These are phyloP conservation scores for Parastagonospora avenae DNA, from an alignment of 2,329 filamentous ascomycete genomes.

Conservation along the genomic window DNA sequence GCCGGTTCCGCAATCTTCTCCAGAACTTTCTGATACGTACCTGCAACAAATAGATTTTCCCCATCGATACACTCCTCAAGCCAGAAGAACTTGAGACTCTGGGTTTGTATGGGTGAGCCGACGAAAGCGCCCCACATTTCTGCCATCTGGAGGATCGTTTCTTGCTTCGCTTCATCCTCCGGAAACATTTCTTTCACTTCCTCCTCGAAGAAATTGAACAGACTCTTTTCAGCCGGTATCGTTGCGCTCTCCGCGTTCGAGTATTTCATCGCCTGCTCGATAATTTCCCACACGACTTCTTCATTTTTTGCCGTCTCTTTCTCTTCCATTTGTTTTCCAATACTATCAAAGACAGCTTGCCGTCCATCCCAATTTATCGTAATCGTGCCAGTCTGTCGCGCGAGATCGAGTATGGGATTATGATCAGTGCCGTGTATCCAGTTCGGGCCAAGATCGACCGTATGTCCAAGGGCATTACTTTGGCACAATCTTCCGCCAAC, in stretches of 20 bases:
- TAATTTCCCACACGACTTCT: slow-evolving; percentile 68
- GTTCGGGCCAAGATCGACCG: slow-evolving; percentile 71
- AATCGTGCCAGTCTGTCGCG: slow-evolving; percentile 63
- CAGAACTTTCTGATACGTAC: slow-evolving; percentile 66
- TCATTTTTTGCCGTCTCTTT: slow-evolving; percentile 48
- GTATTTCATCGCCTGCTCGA: slow-evolving; percentile 69
- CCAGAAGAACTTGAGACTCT: slow-evolving; percentile 79
- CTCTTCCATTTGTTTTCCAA: slow-evolving; percentile 57
- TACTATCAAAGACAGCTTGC: slow-evolving; percentile 62
- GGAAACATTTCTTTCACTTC: slow-evolving; percentile 53
- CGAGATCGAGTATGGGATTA: slow-evolving; percentile 73
- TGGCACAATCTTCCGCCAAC: slow-evolving; percentile 68
- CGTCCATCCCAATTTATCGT: slow-evolving; percentile 60
- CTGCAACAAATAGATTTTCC: slow-evolving; percentile 67
- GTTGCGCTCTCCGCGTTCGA: slow-evolving; percentile 63
- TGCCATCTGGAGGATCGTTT: slow-evolving; percentile 58
- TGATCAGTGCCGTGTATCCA: slow-evolving; percentile 77
- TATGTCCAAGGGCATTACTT: slow-evolving; percentile 53
- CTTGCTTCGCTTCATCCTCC: slow-evolving; percentile 51
- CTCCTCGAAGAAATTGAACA: slow-evolving; percentile 63
- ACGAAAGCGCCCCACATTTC: slow-evolving; percentile 75
- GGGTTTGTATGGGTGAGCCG: slow-evolving; percentile 65
- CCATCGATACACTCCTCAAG: slow-evolving; percentile 78
- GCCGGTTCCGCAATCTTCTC: slow-evolving; percentile 63
- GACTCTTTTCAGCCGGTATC: slow-evolving; percentile 59